These are phyloP conservation scores for Arthrobotrys pseudoclavata DNA, from an alignment of 2,329 filamentous ascomycete species.

Conservation along the genomic window DNA sequence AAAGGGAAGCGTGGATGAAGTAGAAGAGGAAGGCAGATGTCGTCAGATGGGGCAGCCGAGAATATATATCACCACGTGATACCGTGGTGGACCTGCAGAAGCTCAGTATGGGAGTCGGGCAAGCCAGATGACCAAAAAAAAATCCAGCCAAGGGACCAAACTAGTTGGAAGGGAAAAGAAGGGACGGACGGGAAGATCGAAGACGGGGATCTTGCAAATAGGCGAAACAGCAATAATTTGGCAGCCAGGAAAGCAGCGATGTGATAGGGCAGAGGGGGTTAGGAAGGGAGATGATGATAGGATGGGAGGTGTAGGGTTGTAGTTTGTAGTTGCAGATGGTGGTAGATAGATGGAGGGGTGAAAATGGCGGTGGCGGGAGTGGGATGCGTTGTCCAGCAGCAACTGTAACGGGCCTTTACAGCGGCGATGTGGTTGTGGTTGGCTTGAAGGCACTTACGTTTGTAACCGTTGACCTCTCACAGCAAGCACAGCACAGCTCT, in stretches of 20 bases:
- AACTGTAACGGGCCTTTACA: conserved; percentile 39
- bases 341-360: neutral
- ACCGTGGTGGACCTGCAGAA: conserved; percentile 62
- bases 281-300: conserved; percentile 5
- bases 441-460: conserved; percentile 21
- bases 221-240: conserved; percentile 12
- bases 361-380: conserved; percentile 43
- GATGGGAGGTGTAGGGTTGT: neutral
- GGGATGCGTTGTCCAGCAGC: conserved; percentile 56
- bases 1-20: conserved; percentile 46
- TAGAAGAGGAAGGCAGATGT: conserved; percentile 58
- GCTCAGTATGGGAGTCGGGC: conserved; percentile 58
- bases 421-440: conserved; percentile 55
- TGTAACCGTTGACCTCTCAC: conserved; percentile 18
- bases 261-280: conserved; percentile 10
- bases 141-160: conserved; percentile 27
- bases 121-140: conserved; percentile 35
- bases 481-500: conserved; percentile 12
- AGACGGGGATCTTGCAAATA: conserved; percentile 23
- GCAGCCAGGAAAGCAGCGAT: neutral
- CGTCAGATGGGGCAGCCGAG: conserved; percentile 61
- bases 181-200: conserved; percentile 16
- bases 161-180: conserved; percentile 28
- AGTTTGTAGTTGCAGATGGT: neutral
- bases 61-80: conserved; percentile 63